phyloP scores from a whole-genome alignment of 352 stramenopile species.

The Phytophthora vignae region DNA sequence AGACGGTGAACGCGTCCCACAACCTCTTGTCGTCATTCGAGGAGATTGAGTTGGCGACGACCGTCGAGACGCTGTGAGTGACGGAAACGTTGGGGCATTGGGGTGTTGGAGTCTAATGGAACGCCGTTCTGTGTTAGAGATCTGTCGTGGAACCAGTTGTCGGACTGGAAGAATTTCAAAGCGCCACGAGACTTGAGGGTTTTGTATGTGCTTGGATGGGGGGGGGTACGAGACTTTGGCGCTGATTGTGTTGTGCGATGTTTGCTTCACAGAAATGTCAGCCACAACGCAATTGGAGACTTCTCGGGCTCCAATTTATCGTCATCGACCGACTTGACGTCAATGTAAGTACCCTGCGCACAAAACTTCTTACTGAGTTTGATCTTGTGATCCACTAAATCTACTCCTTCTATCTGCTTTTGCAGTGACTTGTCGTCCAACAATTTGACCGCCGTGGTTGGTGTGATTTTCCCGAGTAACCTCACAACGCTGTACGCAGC shows the following conservation, averaged over 20 bases:
- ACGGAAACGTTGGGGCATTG: not conserved
- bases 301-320: conserved; percentile 39
- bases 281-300: conserved; percentile 35
- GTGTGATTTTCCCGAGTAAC: conserved; percentile 40
- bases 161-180: conserved; percentile 39
- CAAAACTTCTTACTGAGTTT: not conserved
- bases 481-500: conserved; percentile 31
- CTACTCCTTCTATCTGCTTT: not conserved
- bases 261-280: conserved; percentile 35
- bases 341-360: conserved; percentile 30
- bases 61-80: conserved; percentile 38
- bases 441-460: conserved; percentile 34
- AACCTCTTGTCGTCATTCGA: conserved; percentile 41
- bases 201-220: conserved; percentile 25
- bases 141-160: conserved; percentile 39
- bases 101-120: not conserved
- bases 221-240: not conserved
- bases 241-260: not conserved
- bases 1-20: conserved; percentile 26
- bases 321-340: conserved; percentile 25
- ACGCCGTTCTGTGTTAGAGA: conserved; percentile 22
- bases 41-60: conserved; percentile 32
- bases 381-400: not conserved
- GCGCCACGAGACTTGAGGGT: conserved; percentile 37
- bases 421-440: conserved; percentile 44